phyloP scores from a whole-genome alignment of 352 stramenopile species.

The Plasmopara viticola region DNA sequence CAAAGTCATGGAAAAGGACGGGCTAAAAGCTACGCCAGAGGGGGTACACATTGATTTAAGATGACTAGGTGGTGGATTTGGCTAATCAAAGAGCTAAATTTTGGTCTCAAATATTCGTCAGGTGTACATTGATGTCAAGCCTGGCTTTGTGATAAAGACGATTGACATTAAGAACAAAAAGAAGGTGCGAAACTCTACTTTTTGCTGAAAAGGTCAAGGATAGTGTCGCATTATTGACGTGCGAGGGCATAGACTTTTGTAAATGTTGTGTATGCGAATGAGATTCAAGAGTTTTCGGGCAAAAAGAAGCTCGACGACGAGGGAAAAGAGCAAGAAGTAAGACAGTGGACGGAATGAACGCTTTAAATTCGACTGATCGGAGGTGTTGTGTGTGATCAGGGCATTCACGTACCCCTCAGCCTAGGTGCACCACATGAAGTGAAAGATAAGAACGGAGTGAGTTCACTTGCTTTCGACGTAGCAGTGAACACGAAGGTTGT shows the following conservation, averaged over 20 bases:
- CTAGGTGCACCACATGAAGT: slow-evolving; percentile 64
- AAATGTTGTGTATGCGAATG: slow-evolving; percentile 60
- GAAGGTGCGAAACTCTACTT: slow-evolving; percentile 42
- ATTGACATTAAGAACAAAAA: slow-evolving; percentile 50
- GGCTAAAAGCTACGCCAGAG: slow-evolving; percentile 47
- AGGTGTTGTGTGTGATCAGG: slow-evolving; percentile 21
- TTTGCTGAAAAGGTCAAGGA: background rate
- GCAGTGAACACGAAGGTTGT: slow-evolving; percentile 74
- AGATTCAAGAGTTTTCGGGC: slow-evolving; percentile 76
- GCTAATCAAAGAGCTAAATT: background rate
- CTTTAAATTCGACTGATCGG: background rate
- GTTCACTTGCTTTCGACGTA: slow-evolving; percentile 66
- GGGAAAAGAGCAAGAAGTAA: slow-evolving; percentile 68
- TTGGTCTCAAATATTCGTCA: slow-evolving; percentile 6
- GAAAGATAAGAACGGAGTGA: slow-evolving; percentile 61
- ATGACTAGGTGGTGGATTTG: background rate
- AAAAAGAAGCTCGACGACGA: slow-evolving; percentile 72
- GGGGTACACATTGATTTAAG: slow-evolving; percentile 32
- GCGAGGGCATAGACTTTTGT: slow-evolving; percentile 51
- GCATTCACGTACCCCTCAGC: slow-evolving; percentile 70
- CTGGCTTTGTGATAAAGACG: slow-evolving; percentile 79
- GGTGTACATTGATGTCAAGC: slow-evolving; percentile 71
- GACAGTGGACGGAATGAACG: background rate
- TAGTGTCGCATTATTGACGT: background rate
- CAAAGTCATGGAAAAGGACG: slow-evolving; percentile 61